phyloP scores from a whole-genome alignment of 2,329 filamentous ascomycete genomes.

The Rutstroemia sp. region DNA sequence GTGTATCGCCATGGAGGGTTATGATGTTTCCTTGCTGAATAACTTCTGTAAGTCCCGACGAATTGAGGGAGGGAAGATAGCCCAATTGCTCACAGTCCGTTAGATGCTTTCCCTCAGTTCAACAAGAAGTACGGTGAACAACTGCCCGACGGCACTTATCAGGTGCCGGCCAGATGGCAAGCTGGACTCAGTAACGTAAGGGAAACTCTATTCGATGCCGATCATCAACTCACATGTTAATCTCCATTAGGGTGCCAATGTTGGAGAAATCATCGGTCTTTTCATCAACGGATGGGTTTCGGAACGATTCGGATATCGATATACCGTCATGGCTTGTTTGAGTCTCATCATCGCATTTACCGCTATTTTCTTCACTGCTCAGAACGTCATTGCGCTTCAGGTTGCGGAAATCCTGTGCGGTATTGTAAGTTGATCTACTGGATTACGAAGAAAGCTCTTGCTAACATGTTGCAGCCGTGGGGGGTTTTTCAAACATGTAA shows the following conservation, averaged over 20 bases:
- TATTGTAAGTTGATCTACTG: conserved; percentile 11
- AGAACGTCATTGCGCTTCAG: conserved; percentile 37
- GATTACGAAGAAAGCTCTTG: neutral
- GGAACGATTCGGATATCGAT: conserved; percentile 37
- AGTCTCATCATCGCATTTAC: conserved; percentile 35
- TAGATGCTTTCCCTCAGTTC: conserved; percentile 29
- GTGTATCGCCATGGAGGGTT: conserved; percentile 37
- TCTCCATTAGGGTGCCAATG: conserved; percentile 16
- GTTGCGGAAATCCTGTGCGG: conserved; percentile 42
- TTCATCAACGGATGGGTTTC: conserved; percentile 40
- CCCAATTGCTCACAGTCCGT: conserved; percentile 22
- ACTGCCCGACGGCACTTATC: conserved; percentile 10
- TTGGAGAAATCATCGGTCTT: conserved; percentile 37
- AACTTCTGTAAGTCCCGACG: conserved; percentile 28
- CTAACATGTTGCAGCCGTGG: conserved; percentile 31
- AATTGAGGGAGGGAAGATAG: neutral
- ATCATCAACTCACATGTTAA: neutral
- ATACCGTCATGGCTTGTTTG: conserved; percentile 25
- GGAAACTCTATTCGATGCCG: neutral
- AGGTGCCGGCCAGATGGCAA: conserved; percentile 28
- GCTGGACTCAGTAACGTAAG: conserved; percentile 23
- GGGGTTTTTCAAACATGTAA: conserved; percentile 41
- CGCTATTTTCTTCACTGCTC: conserved; percentile 44
- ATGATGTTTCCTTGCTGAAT: conserved; percentile 31
- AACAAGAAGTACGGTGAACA: conserved; percentile 27